These are phyloP conservation scores for Calonectria montana DNA, from an alignment of 2,329 filamentous ascomycete species.

Conservation along the genomic window DNA sequence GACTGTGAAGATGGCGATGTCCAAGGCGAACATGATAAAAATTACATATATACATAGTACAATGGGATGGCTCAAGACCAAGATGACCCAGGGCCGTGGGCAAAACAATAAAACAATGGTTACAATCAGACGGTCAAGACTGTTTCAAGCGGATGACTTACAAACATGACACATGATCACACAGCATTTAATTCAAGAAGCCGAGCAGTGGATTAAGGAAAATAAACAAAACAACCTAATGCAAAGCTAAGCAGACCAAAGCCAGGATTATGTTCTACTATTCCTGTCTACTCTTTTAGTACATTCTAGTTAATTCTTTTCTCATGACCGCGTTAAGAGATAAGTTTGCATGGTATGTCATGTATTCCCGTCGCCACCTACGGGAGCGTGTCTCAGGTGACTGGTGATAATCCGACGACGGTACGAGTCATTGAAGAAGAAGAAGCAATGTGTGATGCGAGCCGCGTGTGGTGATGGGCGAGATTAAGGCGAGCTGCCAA, in stretches of 20 bases:
- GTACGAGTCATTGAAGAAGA: neutral
- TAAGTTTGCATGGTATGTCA: too few relatives aligned
- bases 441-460: neutral
- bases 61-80: neutral
- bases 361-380: too few relatives aligned
- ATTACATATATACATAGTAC: slow-evolving; percentile 13
- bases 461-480: neutral
- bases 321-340: too few relatives aligned
- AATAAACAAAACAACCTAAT: too few relatives aligned
- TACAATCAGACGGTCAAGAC: neutral
- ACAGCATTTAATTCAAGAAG: too few relatives aligned
- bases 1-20: slow-evolving; percentile 21
- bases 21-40: slow-evolving; percentile 8
- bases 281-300: too few relatives aligned
- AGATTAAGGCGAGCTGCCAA: neutral
- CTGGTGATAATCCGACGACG: neutral
- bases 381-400: slow-evolving; percentile 1
- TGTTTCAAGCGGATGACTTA: too few relatives aligned
- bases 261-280: too few relatives aligned
- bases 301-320: too few relatives aligned
- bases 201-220: too few relatives aligned
- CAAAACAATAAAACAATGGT: slow-evolving; percentile 10
- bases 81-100: neutral
- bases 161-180: too few relatives aligned
- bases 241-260: too few relatives aligned